Evolutionary conservation across 139 green algal genomes (phyloP).

Genomic region (Nannochloris sp.): DNA sequence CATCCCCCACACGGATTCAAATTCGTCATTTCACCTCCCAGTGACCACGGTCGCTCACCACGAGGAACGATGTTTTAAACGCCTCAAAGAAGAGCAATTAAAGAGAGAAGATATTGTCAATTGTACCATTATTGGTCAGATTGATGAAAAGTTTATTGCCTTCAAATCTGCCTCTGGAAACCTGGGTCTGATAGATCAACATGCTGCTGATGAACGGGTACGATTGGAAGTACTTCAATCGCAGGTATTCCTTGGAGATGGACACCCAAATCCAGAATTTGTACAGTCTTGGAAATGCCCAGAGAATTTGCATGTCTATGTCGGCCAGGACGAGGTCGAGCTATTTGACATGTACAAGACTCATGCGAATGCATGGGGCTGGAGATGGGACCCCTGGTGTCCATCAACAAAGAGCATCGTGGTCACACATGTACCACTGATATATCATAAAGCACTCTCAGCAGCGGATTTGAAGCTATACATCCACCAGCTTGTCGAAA

Average conservation of each 20-base stretch:
- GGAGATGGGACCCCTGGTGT: constrained; percentile 18
- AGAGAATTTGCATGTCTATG: constrained; percentile 14
- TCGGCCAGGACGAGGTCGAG: constrained; percentile 20
- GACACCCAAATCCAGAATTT: neutral
- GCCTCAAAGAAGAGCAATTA: constrained; percentile 15
- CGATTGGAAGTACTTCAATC: constrained; percentile 45
- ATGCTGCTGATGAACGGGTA: constrained; percentile 75
- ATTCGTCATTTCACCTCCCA: neutral
- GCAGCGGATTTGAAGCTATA: constrained; percentile 46
- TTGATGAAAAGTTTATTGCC: constrained; percentile 54
- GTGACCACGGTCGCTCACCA: neutral
- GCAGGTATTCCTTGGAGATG: constrained; percentile 1
- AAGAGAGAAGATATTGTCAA: constrained; percentile 20
- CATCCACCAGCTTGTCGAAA: constrained; percentile 51
- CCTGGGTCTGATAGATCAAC: constrained; percentile 65
- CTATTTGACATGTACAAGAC: constrained; percentile 17
- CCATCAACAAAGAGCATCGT: neutral
- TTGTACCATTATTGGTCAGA: constrained; percentile 25
- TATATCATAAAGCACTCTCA: constrained; percentile 34
- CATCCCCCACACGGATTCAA: neutral
- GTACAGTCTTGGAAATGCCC: constrained; percentile 1
- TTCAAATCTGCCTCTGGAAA: constrained; percentile 24
- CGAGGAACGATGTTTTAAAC: constrained; percentile 4
- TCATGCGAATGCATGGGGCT: constrained; percentile 25
- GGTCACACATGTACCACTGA: constrained; percentile 33